Evolutionary conservation across 108 stramenopile genomes (phyloP), one percentile per base, ranked within the genome.

Genomic region (Parietichytrium sp.): DNA sequence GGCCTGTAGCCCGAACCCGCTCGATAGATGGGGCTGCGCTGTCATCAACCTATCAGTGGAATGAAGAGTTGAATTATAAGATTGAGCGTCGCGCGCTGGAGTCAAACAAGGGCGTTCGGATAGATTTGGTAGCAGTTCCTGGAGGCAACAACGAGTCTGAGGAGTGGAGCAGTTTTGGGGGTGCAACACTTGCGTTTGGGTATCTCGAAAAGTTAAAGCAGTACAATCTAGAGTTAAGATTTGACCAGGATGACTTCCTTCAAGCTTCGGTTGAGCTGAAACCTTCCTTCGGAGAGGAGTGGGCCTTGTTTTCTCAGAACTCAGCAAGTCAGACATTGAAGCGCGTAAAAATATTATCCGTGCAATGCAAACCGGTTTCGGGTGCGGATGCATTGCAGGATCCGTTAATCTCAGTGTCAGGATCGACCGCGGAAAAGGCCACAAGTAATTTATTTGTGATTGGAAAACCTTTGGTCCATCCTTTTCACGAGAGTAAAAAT

Each of bases 161-260:
- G 13, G 49, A 50, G 16, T 72, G 61, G 61, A 42, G 45, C 38
- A 72, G 61, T 25, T 42, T 33, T 18, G 61, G 61, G 6, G 61
- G 61, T 6, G 61, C 61, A 10, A 72, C 61, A 25, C 42, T 72
- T n/a, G 61, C 61, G 33, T 42, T 72, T 12, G 61, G 61, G 23
- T 72, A 45, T 38, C 6, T 72, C 23, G 38, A 42, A 16, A 7
- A 27, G 6, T 38, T 72, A 42, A 33, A 72, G 23, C 61, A 72
- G 2, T 72, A 72, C 61, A 72, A 72, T 27, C 61, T 72, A 13
- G 20, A 42, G 10, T 20, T 72, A 2, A 16, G 25, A 20, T 72
- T 72, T 42, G 45, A 33, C 0, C 29, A 8, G 6, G 61, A 72
- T 13, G 38, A 45, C 10, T 33, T n/a, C 23, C 33, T 72, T 13